Evolutionary conservation across 108 stramenopile species (phyloP), one percentile per base, ranked within the genome.

Genomic region (Aurantiochytrium sp.): DNA sequence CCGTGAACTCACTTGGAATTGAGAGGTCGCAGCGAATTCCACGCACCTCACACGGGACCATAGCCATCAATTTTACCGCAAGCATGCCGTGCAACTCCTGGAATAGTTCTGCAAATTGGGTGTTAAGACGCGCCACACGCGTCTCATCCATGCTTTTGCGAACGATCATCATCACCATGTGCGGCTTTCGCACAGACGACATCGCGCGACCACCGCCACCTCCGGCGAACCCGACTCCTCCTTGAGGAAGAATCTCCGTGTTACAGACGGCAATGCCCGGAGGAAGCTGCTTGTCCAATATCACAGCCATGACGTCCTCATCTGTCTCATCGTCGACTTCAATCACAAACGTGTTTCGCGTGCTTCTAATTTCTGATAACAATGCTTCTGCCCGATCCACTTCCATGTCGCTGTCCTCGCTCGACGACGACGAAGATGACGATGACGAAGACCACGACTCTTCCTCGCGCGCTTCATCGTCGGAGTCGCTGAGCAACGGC

Each of bases 301-400:
- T 88, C 44, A 96, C 96, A 71, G 93, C 93, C 88, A 96, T 89
- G 44, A 96, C 93, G 72, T 96, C 96, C 91, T 96, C 96, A 89
- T 96, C 97, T 1, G 97, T 96, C 90, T 97, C 97, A 87, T 97
- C 97, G 88, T 96, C 96, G 88, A 97, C 95, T 89, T 96, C 96
- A 5, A 96, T 93, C 0, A 97, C 95, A 76, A 96, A 96, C 88
- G 25, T 88, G 51, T 53, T 47, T 18, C 51, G 45, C n/a, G 45
- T 83, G 45, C 76, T 53, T 12, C 76, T 21, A 12, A 83, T 2
- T 23, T 83, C 76, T 45, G 19, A 21, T 23, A 83, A 23, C 0
- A 83, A 6, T 12, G 76, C 76, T 23, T 83, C 51, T 0, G 76
- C 76, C 23, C 49, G 12, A 18, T 3, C 12, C 25, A 83, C 76